These are phyloP conservation scores for Aureobasidium sp. DNA, from an alignment of 2,329 filamentous ascomycete species.

Conservation along the genomic window DNA sequence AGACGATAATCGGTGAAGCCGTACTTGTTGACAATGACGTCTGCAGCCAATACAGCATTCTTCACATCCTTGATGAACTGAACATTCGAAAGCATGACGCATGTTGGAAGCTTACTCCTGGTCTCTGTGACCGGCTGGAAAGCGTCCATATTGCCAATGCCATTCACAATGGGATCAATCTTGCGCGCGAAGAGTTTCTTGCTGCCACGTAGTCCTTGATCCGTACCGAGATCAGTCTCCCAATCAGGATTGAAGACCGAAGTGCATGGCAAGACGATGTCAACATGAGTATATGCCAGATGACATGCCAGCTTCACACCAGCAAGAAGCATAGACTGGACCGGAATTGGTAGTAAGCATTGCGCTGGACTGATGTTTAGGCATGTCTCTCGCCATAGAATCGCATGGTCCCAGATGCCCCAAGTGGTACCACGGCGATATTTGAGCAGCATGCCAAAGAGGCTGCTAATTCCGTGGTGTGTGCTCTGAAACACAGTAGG, in stretches of 20 bases:
- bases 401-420: conserved; percentile 51
- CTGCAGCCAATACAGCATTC: conserved; percentile 53
- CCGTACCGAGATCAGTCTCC: conserved; percentile 54
- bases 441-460: conserved; percentile 49
- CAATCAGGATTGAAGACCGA: conserved; percentile 57
- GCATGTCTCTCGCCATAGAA: conserved; percentile 43
- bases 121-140: conserved; percentile 53
- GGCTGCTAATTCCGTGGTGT: conserved; percentile 46
- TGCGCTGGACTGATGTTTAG: conserved; percentile 27
- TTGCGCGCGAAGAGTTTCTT: conserved; percentile 50
- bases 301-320: conserved; percentile 33
- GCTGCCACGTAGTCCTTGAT: conserved; percentile 47
- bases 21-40: conserved; percentile 57
- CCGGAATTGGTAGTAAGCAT: conserved; percentile 32
- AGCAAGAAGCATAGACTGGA: conserved; percentile 31
- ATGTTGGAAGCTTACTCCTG: conserved; percentile 49
- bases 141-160: conserved; percentile 55
- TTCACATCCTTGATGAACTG: conserved; percentile 56
- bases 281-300: conserved; percentile 44
- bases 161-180: conserved; percentile 57
- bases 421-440: conserved; percentile 45
- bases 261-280: conserved; percentile 48
- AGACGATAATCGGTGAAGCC: conserved; percentile 57
- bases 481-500: conserved; percentile 48
- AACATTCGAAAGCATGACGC: conserved; percentile 57